phyloP scores from a whole-genome alignment of 2,329 filamentous ascomycete genomes.

The Orbilia ellipsospora region DNA sequence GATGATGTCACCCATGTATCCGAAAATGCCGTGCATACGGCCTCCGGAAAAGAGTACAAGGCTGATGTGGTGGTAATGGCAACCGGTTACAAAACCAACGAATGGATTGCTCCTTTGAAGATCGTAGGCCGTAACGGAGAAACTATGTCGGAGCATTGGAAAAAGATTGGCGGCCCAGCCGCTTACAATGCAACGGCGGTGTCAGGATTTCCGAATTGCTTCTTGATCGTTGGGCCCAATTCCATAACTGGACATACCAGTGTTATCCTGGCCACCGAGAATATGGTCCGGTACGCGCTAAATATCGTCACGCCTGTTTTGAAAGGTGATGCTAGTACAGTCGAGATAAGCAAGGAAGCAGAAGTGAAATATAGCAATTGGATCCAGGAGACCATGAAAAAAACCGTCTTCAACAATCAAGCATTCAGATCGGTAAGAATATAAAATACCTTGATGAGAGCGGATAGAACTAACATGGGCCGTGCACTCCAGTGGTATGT shows the following conservation, averaged over 20 bases:
- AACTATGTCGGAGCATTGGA: slow-evolving; percentile 69
- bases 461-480: slow-evolving; percentile 4
- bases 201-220: slow-evolving; percentile 74
- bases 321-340: slow-evolving; percentile 63
- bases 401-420: slow-evolving; percentile 40
- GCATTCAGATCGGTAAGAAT: slow-evolving; percentile 31
- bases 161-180: slow-evolving; percentile 70
- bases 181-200: slow-evolving; percentile 72
- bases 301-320: slow-evolving; percentile 70
- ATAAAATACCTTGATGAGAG: neutral
- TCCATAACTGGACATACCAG: slow-evolving; percentile 72
- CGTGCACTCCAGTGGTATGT: slow-evolving; percentile 41
- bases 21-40: slow-evolving; percentile 62
- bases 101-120: slow-evolving; percentile 68
- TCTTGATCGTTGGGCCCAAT: slow-evolving; percentile 71
- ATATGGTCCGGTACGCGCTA: slow-evolving; percentile 71
- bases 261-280: slow-evolving; percentile 71
- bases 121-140: slow-evolving; percentile 67
- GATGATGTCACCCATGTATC: slow-evolving; percentile 67
- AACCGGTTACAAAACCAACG: slow-evolving; percentile 71
- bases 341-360: slow-evolving; percentile 66
- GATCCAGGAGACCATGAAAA: slow-evolving; percentile 62
- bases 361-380: slow-evolving; percentile 66
- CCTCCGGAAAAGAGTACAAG: slow-evolving; percentile 63
- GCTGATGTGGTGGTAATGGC: slow-evolving; percentile 73